Evolutionary conservation across 345 rosid genomes (phyloP).

Genomic region (Syzygium grande): DNA sequence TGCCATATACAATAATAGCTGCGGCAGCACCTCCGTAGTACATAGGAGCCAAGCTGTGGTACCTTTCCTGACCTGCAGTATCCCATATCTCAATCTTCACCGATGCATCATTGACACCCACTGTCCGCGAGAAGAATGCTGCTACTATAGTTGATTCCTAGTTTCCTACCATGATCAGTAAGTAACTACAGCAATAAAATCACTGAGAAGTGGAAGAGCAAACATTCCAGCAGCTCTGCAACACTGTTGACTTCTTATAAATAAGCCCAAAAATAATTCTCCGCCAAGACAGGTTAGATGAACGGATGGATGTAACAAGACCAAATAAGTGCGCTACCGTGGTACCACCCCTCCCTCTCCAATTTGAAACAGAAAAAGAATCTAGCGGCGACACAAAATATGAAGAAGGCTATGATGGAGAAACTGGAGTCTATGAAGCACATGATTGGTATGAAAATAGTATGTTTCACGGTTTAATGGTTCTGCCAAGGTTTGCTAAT

Average conservation of each 20-base stretch:
- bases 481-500: constrained; percentile 1
- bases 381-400: neutral
- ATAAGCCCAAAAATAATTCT: no score
- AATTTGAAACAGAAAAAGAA: neutral
- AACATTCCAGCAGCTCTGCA: neutral
- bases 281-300: neutral
- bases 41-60: constrained; percentile 67
- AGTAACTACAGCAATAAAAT: neutral
- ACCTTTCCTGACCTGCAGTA: constrained; percentile 60
- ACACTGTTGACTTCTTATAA: neutral
- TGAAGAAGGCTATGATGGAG: neutral
- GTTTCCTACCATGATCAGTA: constrained; percentile 30
- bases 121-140: constrained; percentile 53
- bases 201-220: neutral
- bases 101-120: constrained; percentile 50
- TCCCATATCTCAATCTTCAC: constrained; percentile 67
- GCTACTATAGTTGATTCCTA: constrained; percentile 64
- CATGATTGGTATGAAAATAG: neutral
- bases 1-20: constrained; percentile 49
- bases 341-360: neutral
- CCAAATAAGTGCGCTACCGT: neutral
- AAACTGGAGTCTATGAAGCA: neutral
- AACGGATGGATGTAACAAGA: neutral
- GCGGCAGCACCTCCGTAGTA: constrained; percentile 64
- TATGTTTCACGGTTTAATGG: constrained; percentile 11